Base-by-base conservation (phyloP, 345 rosid species). In the Gossypium thurberi region DNA sequence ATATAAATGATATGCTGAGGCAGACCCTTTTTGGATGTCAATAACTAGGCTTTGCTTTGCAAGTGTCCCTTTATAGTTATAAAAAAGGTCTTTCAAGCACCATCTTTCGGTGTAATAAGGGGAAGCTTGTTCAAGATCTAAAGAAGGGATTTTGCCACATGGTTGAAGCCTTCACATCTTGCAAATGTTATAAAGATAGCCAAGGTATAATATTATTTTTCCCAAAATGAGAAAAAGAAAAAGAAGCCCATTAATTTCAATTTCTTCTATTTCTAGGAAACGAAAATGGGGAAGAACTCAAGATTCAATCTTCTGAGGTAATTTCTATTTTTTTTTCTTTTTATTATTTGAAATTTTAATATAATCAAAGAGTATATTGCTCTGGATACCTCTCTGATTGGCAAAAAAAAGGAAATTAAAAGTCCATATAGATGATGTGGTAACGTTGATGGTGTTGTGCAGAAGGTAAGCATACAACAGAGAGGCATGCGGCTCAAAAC, bases 101-200 rank as follows among this genome's bases (percentile, higher is more conserved):
- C 42, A 15, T 10, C 28, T 13, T 50, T 50, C 2, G n/a, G 55
- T 15, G 18, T 50, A 33, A 63, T 9, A 64, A 42, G 68, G 50
- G 50, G 69, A 77, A 77, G 52, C 52, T 77, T 51, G 80, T 57
- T 33, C 74, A 71, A 70, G 78, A 65, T 78, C 84, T 81, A 74
- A 78, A 81, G 75, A 40, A 69, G 42, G 26, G 77, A 57, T 68
- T 72, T 69, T 26, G 69, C 52, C 20, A 26, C 3, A 10, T 81
- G 14, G 13, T 78, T 47, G 81, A 72, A 69, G 40, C 71, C 69
- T 51, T 69, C 20, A 74, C 37, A 56, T 75, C 72, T 13, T 52
- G 53, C 71, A 71, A 23, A 60, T 20, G 15, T 28, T n/a, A 68
- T 44, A 12, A 26, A 58, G 83, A 80, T 74, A 70, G 65, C 17